Conservation (phyloP, 108 stramenopile genomes). For the Cylindrotheca fusiformis region DNA sequence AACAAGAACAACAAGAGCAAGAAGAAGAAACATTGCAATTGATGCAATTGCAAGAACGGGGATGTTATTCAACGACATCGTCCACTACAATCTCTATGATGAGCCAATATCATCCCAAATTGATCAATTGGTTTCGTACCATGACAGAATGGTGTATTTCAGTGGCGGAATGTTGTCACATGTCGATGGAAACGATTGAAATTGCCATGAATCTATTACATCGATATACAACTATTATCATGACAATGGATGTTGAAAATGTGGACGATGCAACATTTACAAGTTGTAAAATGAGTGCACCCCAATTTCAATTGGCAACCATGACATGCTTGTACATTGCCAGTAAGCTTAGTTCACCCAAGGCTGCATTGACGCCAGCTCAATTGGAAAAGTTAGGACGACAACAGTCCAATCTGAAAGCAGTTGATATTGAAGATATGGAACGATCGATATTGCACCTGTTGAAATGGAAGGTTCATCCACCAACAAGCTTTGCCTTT, state of each 20-base stretch:
- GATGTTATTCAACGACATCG: too few species aligned
- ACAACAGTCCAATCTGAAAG: background rate
- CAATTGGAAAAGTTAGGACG: background rate
- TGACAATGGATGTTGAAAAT: background rate
- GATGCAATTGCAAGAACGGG: too few species aligned
- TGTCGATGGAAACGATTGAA: background rate
- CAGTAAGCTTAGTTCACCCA: background rate
- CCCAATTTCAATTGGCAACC: background rate
- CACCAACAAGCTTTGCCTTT: background rate
- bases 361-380: background rate
- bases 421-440: background rate
- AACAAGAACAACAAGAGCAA: too few species aligned
- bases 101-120: too few species aligned
- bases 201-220: background rate
- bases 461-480: background rate
- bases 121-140: background rate
- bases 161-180: background rate
- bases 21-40: too few species aligned
- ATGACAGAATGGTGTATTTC: background rate
- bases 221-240: background rate
- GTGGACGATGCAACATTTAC: too few species aligned
- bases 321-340: background rate
- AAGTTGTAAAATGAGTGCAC: too few species aligned
- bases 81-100: too few species aligned
- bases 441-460: background rate